Percentiles rank a stretch among this genome's conserved stretches.
phyloP scores from a whole-genome alignment of 306 rosid genomes.

The Vigna angularis region DNA sequence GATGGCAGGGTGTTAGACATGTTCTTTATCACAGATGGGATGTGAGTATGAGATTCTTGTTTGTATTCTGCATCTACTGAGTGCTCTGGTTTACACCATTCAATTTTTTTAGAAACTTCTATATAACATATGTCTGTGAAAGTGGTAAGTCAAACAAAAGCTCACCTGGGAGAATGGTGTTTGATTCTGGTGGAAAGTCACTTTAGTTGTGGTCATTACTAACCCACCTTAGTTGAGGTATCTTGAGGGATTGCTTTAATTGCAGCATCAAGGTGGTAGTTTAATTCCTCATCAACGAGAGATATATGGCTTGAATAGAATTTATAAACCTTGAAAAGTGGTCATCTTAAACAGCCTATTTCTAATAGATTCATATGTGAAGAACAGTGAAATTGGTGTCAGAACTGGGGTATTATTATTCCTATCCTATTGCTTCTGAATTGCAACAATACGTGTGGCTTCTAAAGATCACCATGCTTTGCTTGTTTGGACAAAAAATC shows the following conservation, averaged over 20 bases:
- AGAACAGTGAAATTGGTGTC: background rate
- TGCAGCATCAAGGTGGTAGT: too few species aligned
- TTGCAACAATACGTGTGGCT: conserved; percentile 3
- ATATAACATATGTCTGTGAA: background rate
- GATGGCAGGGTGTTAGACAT: conserved; percentile 84
- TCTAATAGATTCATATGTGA: background rate
- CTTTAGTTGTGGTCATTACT: too few species aligned
- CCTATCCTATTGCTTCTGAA: background rate
- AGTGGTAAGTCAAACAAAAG: conserved; percentile 3
- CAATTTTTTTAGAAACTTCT: conserved; percentile 8
- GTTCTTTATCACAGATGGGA: conserved; percentile 80
- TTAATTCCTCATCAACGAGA: too few species aligned
- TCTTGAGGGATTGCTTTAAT: too few species aligned
- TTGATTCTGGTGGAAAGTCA: background rate
- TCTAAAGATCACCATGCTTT: background rate
- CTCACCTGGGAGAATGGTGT: background rate
- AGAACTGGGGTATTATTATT: background rate
- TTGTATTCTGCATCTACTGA: conserved; percentile 32
- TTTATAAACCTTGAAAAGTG: too few species aligned
- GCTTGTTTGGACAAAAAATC: conserved; percentile 1
- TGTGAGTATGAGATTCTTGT: conserved; percentile 62
- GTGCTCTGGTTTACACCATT: conserved; percentile 6
- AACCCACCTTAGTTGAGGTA: too few species aligned
- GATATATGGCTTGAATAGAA: too few species aligned
- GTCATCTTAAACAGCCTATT: too few species aligned